Evolutionary conservation across 2,329 filamentous ascomycete genomes (phyloP).

Genomic region (Rutstroemia sp.): DNA sequence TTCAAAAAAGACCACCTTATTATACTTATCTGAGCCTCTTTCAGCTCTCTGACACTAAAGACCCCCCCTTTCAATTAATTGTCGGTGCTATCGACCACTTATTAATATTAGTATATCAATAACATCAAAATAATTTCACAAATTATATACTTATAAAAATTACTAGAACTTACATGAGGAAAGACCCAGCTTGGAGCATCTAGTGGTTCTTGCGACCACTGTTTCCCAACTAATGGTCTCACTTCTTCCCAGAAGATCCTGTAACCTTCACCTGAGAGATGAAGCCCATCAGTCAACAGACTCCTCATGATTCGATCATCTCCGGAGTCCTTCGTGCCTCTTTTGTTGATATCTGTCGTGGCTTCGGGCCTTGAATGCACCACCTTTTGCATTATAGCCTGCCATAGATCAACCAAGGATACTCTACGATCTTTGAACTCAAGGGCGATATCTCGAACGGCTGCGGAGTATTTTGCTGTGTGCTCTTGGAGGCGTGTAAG

Average conservation of each 20-base stretch:
- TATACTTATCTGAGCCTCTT: too few relatives aligned
- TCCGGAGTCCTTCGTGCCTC: constrained; percentile 18
- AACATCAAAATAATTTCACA: too few relatives aligned
- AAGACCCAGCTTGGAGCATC: constrained; percentile 22
- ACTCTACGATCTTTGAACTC: constrained; percentile 33
- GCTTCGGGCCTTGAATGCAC: constrained; percentile 41
- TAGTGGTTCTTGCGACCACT: constrained; percentile 18
- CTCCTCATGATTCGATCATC: constrained; percentile 12
- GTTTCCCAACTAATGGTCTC: constrained; percentile 17
- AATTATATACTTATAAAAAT: too few relatives aligned
- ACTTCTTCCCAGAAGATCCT: constrained; percentile 23
- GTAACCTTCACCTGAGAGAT: constrained; percentile 27
- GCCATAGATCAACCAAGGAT: constrained; percentile 72
- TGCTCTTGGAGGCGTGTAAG: constrained; percentile 50
- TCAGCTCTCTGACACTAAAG: too few relatives aligned
- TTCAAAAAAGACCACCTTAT: too few relatives aligned
- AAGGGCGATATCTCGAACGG: constrained; percentile 41
- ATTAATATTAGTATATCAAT: not conserved
- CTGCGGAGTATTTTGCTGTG: constrained; percentile 58
- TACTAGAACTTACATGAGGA: constrained; percentile 15
- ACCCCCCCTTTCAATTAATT: constrained; percentile 1
- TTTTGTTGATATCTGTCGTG: constrained; percentile 7
- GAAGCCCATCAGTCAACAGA: constrained; percentile 26
- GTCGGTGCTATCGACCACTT: not conserved
- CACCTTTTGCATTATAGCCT: constrained; percentile 65